Conservation (phyloP, 495 filamentous ascomycete genomes). For the Lentithecium fluviatile region DNA sequence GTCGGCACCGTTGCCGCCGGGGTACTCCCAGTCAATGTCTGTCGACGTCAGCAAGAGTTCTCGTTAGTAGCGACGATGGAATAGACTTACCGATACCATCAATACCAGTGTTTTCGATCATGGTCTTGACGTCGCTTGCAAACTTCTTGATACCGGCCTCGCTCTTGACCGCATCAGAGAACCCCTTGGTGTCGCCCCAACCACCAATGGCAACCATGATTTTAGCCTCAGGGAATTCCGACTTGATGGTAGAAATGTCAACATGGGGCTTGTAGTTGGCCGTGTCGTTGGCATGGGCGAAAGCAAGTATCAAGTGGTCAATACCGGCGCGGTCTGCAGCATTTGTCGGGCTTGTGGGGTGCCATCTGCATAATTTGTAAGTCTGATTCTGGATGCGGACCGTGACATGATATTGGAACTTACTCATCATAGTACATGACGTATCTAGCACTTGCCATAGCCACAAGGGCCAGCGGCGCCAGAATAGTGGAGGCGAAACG, state of each 20-base stretch:
- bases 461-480: conserved; percentile 6
- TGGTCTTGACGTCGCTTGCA: conserved; percentile 62
- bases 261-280: conserved; percentile 14
- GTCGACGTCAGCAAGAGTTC: conserved; percentile 21
- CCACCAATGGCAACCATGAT: conserved; percentile 71
- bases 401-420: neutral
- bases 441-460: conserved; percentile 16
- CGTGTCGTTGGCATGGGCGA: conserved; percentile 16
- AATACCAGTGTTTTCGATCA: conserved; percentile 56
- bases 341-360: conserved; percentile 15
- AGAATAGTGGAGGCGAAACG: conserved; percentile 14
- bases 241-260: conserved; percentile 17
- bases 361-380: conserved; percentile 22
- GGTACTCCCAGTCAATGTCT: conserved; percentile 83
- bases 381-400: neutral
- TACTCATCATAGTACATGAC: conserved; percentile 33
- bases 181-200: conserved; percentile 68
- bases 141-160: conserved; percentile 55
- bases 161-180: conserved; percentile 57
- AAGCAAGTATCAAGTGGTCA: conserved; percentile 27
- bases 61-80: neutral
- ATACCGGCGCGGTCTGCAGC: conserved; percentile 21
- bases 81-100: conserved; percentile 28
- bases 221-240: conserved; percentile 25
- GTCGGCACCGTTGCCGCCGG: conserved; percentile 74